Evolutionary conservation across 768 basidiomycete genomes (phyloP).

Genomic region (Tylopilus balloui): DNA sequence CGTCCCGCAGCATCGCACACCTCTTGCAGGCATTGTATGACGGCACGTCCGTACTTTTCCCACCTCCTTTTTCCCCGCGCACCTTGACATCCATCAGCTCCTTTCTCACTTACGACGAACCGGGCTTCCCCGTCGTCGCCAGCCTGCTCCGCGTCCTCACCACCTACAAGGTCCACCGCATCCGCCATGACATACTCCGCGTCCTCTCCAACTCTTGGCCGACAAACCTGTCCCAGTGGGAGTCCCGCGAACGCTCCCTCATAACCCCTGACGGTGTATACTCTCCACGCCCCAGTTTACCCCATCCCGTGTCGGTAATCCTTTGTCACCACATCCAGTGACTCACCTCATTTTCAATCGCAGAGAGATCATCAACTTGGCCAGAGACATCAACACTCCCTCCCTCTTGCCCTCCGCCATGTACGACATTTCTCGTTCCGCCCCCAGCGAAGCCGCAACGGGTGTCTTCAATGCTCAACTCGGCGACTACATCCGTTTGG

Average conservation of each 20-base stretch:
- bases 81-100: constrained; percentile 35
- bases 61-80: background rate
- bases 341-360: constrained; percentile 6
- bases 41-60: constrained; percentile 48
- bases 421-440: constrained; percentile 71
- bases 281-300: constrained; percentile 48
- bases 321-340: background rate
- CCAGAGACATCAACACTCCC: constrained; percentile 48
- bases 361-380: constrained; percentile 66
- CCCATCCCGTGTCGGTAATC: constrained; percentile 63
- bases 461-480: constrained; percentile 43
- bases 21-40: constrained; percentile 69
- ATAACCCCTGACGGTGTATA: constrained; percentile 49
- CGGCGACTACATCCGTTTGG: constrained; percentile 37
- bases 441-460: constrained; percentile 55
- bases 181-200: constrained; percentile 55
- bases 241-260: constrained; percentile 56
- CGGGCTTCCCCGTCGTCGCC: constrained; percentile 51
- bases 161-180: constrained; percentile 54
- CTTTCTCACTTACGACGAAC: constrained; percentile 41
- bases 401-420: constrained; percentile 71
- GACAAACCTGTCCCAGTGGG: constrained; percentile 58
- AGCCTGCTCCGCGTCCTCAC: constrained; percentile 60
- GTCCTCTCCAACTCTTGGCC: constrained; percentile 57
- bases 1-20: constrained; percentile 50